These are phyloP conservation scores for Apiospora sp. DNA, from an alignment of 2,329 filamentous ascomycete genomes.

Conservation along the genomic window DNA sequence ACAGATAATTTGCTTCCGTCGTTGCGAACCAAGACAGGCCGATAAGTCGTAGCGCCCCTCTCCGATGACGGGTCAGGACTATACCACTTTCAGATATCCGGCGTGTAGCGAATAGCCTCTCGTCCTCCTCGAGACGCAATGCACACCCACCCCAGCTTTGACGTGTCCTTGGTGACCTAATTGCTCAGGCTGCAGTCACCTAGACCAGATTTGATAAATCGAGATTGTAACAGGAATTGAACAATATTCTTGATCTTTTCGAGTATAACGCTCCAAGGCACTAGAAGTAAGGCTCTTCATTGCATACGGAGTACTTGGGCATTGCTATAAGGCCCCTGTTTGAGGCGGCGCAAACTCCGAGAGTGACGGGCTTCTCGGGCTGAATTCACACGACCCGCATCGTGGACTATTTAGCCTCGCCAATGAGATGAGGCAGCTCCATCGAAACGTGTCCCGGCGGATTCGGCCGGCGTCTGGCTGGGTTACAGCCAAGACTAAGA, in stretches of 20 bases:
- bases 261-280: neutral
- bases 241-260: neutral
- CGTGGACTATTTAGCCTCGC: slow-evolving; percentile 11
- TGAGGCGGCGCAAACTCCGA: slow-evolving; percentile 16
- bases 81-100: neutral
- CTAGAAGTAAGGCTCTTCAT: neutral
- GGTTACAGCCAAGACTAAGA: slow-evolving; percentile 18
- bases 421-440: slow-evolving; percentile 12
- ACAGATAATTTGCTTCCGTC: neutral
- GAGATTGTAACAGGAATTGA: neutral
- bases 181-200: neutral
- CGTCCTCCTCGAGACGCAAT: neutral
- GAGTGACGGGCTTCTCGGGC: slow-evolving; percentile 17
- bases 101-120: neutral
- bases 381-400: slow-evolving; percentile 21
- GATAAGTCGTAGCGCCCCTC: neutral
- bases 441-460: slow-evolving; percentile 19
- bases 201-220: neutral
- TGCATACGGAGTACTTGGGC: neutral
- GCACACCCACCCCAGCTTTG: neutral
- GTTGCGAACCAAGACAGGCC: neutral
- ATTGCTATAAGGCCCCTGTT: neutral
- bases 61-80: neutral
- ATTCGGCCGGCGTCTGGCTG: slow-evolving; percentile 1
- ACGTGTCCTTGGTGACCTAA: neutral